Percentiles rank a stretch among this genome's conserved stretches.
phyloP scores from a whole-genome alignment of 768 basidiomycete species.

The Dioszegia aurantiaca region DNA sequence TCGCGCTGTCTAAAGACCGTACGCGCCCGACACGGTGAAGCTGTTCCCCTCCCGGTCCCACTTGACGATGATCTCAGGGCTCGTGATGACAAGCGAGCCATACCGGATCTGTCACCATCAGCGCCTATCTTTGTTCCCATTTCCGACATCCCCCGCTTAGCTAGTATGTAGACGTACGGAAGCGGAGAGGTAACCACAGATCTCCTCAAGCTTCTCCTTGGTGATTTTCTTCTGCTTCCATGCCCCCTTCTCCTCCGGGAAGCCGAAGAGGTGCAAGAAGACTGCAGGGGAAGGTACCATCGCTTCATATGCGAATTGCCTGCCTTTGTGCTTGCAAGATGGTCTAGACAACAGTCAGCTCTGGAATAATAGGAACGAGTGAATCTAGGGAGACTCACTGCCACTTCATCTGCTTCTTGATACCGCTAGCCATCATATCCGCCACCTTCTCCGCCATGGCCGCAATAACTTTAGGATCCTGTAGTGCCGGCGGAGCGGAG shows the following conservation, averaged over 20 bases:
- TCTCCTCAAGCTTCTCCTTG: conserved; percentile 6
- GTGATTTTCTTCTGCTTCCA: conserved; percentile 15
- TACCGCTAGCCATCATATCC: not conserved
- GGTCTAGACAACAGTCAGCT: not conserved
- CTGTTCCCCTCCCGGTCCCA: not conserved
- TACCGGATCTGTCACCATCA: conserved; percentile 1
- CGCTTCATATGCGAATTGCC: not conserved
- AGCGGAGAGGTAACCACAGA: not conserved
- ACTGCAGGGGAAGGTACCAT: not conserved
- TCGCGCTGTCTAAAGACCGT: not conserved
- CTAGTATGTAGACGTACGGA: not conserved
- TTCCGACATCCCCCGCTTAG: not conserved
- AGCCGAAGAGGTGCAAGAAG: conserved; percentile 9
- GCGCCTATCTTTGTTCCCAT: not conserved
- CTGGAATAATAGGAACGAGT: too few relatives aligned
- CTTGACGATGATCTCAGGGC: conserved; percentile 1
- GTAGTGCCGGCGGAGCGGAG: too few relatives aligned
- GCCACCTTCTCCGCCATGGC: not conserved
- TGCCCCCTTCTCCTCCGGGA: not conserved
- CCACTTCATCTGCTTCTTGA: conserved; percentile 8
- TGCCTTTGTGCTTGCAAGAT: conserved; percentile 6
- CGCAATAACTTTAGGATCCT: not conserved
- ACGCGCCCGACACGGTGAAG: not conserved
- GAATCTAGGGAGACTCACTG: not conserved
- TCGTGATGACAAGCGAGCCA: not conserved